Conservation (phyloP, 768 basidiomycete species). For the Pholiota microspora region DNA sequence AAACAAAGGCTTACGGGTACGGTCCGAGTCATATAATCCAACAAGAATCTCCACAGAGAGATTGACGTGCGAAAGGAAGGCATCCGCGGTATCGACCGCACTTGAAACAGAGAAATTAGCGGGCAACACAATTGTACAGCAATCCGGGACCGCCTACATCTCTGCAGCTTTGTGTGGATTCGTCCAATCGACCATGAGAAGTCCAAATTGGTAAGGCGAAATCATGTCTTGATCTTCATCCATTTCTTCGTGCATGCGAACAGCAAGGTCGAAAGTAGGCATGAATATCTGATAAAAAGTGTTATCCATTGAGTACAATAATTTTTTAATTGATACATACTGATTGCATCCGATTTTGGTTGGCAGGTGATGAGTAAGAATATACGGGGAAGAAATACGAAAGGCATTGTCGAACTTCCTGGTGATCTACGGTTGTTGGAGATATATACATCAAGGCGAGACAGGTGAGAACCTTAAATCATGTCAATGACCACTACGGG, state of each 20-base stretch:
- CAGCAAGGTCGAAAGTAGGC: conserved; percentile 60
- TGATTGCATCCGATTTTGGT: conserved; percentile 66
- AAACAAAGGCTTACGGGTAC: conserved; percentile 33
- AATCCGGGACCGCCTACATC: conserved; percentile 27
- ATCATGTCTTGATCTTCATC: conserved; percentile 79
- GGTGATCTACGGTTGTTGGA: conserved; percentile 80
- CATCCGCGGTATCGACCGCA: conserved; percentile 16
- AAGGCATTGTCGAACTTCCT: conserved; percentile 86
- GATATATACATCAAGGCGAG: conserved; percentile 71
- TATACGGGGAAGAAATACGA: conserved; percentile 96
- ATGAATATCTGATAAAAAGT: conserved; percentile 58
- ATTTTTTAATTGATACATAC: conserved; percentile 25
- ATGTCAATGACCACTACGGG: neutral
- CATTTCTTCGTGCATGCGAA: conserved; percentile 54
- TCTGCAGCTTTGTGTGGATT: conserved; percentile 71
- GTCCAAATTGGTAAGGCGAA: conserved; percentile 64
- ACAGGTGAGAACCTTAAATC: conserved; percentile 34
- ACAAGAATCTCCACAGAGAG: conserved; percentile 55
- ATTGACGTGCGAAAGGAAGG: conserved; percentile 44
- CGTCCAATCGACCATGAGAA: conserved; percentile 88
- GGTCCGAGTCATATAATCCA: conserved; percentile 46
- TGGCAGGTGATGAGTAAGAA: conserved; percentile 78
- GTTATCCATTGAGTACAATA: neutral
- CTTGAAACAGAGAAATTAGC: conserved; percentile 10
- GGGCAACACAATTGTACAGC: neutral